A percentile compares a stretch with the other conserved stretches of the same genome.
phyloP scores from a whole-genome alignment of 164 flowering plant species.

The Umbellularia californica region DNA sequence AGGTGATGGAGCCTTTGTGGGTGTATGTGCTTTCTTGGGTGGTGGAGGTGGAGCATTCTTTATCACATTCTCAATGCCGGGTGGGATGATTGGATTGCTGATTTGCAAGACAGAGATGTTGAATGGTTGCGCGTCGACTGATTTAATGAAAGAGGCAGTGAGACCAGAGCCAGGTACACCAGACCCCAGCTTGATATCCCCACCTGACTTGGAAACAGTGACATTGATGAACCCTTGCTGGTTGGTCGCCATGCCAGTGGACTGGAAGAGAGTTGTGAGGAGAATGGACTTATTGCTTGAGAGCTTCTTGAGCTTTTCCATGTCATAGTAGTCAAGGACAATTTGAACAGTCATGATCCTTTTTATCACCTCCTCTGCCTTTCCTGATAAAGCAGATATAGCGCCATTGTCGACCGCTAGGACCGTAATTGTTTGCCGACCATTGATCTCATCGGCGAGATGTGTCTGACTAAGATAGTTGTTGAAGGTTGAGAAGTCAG shows the following conservation, averaged over 20 bases:
- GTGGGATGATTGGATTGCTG: constrained; percentile 28
- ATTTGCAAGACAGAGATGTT: constrained; percentile 58
- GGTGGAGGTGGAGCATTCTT: neutral
- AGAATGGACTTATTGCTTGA: constrained; percentile 23
- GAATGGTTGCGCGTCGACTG: constrained; percentile 39
- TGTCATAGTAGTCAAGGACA: constrained; percentile 60
- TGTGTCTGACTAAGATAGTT: constrained; percentile 41
- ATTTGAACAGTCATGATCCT: constrained; percentile 49
- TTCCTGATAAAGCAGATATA: constrained; percentile 26
- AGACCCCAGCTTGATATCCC: constrained; percentile 41
- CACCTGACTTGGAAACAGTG: constrained; percentile 21
- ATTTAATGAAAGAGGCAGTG: constrained; percentile 29
- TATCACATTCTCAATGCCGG: constrained; percentile 28
- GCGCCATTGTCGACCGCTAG: constrained; percentile 46
- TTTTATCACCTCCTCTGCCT: constrained; percentile 22
- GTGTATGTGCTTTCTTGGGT: neutral
- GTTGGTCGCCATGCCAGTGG: constrained; percentile 33
- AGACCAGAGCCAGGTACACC: constrained; percentile 39
- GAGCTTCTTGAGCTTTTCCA: constrained; percentile 28
- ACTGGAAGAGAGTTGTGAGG: constrained; percentile 64
- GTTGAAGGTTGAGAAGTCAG: constrained; percentile 51
- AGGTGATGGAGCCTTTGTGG: neutral
- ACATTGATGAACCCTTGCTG: constrained; percentile 52
- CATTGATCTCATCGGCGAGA: constrained; percentile 41
- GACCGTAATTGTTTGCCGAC: constrained; percentile 56